phyloP scores from a whole-genome alignment of 805 yeast genomes.

The Blastobotrys peoriensis region DNA sequence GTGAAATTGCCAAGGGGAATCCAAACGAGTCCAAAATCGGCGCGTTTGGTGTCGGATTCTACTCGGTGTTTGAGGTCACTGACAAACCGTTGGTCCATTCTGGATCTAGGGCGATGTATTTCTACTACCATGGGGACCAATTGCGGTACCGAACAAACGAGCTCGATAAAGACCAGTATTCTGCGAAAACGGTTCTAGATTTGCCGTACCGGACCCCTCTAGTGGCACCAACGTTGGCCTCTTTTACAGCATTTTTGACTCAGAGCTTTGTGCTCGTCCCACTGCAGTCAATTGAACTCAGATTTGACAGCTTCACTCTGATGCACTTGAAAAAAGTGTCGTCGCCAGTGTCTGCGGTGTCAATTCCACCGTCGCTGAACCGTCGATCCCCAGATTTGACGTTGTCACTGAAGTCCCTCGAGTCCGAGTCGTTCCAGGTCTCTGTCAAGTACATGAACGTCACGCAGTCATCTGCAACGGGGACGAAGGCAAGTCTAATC shows the following conservation, averaged over 20 bases:
- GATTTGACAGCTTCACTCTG: conserved; percentile 25
- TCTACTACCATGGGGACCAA: conserved; percentile 35
- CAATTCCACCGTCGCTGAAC: conserved; percentile 22
- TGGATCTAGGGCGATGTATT: conserved; percentile 32
- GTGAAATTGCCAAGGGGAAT: conserved; percentile 38
- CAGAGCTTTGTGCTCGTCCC: conserved; percentile 34
- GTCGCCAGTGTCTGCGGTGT: conserved; percentile 18
- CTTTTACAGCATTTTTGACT: conserved; percentile 33
- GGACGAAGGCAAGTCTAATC: conserved; percentile 20
- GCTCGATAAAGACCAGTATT: conserved; percentile 13
- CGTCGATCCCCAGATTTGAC: conserved; percentile 24
- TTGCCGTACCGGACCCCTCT: conserved; percentile 30
- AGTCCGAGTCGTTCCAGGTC: conserved; percentile 25
- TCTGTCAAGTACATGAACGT: conserved; percentile 30
- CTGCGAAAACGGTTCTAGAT: conserved; percentile 34
- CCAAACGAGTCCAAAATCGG: conserved; percentile 39
- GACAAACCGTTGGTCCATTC: conserved; percentile 67
- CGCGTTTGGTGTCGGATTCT: conserved; percentile 47
- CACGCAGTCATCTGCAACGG: conserved; percentile 28
- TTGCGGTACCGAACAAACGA: conserved; percentile 27
- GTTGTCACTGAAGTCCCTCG: conserved; percentile 21
- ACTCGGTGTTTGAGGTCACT: conserved; percentile 72
- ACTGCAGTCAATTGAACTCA: conserved; percentile 25
- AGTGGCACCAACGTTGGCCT: conserved; percentile 28
- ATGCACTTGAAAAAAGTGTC: conserved; percentile 24